Conservation (phyloP, 108 stramenopile genomes). For the Cyclostephanos invisitatus region DNA sequence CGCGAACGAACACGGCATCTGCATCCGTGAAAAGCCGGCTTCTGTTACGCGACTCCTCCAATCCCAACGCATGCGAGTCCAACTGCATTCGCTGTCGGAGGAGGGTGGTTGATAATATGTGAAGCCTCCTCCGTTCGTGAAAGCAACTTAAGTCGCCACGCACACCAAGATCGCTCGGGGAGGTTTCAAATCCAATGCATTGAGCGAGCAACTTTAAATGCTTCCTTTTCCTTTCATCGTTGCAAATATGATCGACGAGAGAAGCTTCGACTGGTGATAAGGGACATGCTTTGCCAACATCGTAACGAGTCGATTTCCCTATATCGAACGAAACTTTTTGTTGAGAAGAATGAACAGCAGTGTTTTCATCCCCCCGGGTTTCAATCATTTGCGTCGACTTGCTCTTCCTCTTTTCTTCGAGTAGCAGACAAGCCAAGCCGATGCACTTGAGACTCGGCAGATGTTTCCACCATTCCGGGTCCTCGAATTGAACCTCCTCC, state of each 20-base stretch:
- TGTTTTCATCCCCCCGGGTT: background rate
- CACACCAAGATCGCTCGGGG: constrained; percentile 45
- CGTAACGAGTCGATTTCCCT: constrained; percentile 11
- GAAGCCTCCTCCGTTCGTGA: constrained; percentile 55
- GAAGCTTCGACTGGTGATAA: constrained; percentile 17
- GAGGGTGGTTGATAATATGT: constrained; percentile 56
- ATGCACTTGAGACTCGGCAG: constrained; percentile 88
- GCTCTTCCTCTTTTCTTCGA: constrained; percentile 36
- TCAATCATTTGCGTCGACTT: constrained; percentile 31
- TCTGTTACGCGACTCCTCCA: constrained; percentile 75
- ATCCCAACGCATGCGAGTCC: constrained; percentile 78
- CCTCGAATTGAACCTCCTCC: constrained; percentile 89
- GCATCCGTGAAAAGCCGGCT: constrained; percentile 75
- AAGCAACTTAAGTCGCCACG: constrained; percentile 69
- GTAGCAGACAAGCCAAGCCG: constrained; percentile 73
- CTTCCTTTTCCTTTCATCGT: constrained; percentile 59
- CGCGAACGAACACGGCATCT: constrained; percentile 75
- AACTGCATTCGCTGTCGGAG: constrained; percentile 62
- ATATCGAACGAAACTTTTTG: constrained; percentile 33
- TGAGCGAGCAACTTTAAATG: constrained; percentile 63
- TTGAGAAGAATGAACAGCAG: background rate
- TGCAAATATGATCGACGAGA: constrained; percentile 46
- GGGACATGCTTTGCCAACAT: constrained; percentile 30
- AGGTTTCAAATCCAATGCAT: constrained; percentile 78
- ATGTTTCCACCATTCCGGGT: constrained; percentile 88